A percentile compares a stretch with the other conserved stretches of the same genome.
These are phyloP conservation scores for Paxillus rubicundulus DNA, from an alignment of 768 basidiomycete species.

Conservation along the genomic window DNA sequence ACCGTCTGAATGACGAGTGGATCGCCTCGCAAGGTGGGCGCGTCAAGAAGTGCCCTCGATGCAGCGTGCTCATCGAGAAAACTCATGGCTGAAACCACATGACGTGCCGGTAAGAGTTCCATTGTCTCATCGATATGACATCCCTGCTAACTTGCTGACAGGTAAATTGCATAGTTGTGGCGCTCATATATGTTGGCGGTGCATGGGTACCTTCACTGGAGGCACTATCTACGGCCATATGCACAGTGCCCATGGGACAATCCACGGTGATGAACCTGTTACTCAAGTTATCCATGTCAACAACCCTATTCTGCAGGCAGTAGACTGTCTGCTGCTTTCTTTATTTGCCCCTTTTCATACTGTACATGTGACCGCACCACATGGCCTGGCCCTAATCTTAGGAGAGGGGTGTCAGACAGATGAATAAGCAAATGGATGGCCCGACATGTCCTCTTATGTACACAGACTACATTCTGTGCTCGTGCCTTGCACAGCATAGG, in stretches of 20 bases:
- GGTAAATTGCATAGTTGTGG: conserved; percentile 44
- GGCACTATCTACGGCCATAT: conserved; percentile 39
- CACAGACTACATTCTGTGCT: too few relatives aligned
- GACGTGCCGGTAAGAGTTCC: conserved; percentile 45
- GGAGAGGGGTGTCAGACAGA: too few relatives aligned
- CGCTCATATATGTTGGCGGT: conserved; percentile 77
- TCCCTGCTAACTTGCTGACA: too few relatives aligned
- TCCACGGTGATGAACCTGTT: conserved; percentile 16
- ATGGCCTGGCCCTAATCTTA: too few relatives aligned
- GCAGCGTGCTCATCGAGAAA: conserved; percentile 67
- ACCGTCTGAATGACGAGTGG: conserved; percentile 59
- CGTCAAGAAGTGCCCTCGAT: conserved; percentile 73
- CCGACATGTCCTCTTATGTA: too few relatives aligned
- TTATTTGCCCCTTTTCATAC: too few relatives aligned
- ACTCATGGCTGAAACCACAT: conserved; percentile 78
- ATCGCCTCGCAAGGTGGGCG: conserved; percentile 46
- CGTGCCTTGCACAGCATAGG: too few relatives aligned
- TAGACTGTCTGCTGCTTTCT: too few relatives aligned
- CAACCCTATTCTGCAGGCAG: conserved; percentile 2
- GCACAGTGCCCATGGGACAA: conserved; percentile 31
- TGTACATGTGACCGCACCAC: too few relatives aligned
- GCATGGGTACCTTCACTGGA: conserved; percentile 40
- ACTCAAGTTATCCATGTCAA: conserved; percentile 5
- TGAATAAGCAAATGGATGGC: too few relatives aligned
- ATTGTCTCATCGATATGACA: not conserved